A percentile compares a stretch with the other conserved stretches of the same genome.
Evolutionary conservation across 495 filamentous ascomycete genomes (phyloP).

Genomic region (Podospora appendiculata): DNA sequence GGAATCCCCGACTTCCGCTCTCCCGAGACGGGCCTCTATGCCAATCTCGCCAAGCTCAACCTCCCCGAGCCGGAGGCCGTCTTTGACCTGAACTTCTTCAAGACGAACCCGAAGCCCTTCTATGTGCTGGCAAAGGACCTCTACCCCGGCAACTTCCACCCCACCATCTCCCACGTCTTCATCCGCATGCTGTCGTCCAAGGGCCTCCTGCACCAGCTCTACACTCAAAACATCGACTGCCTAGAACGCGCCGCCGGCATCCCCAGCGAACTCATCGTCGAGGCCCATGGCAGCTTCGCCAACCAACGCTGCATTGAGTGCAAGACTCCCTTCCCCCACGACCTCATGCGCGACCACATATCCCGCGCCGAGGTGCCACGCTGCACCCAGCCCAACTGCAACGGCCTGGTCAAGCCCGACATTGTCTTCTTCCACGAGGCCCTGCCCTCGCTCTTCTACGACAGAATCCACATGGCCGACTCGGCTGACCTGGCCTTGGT

Average conservation of each 20-base stretch:
- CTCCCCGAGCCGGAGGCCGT: slow-evolving; percentile 72
- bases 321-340: slow-evolving; percentile 58
- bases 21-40: slow-evolving; percentile 67
- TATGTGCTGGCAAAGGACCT: slow-evolving; percentile 86
- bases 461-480: slow-evolving; percentile 43
- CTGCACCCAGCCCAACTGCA: slow-evolving; percentile 52
- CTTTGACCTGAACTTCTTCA: slow-evolving; percentile 86
- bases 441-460: slow-evolving; percentile 63
- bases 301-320: slow-evolving; percentile 87
- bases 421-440: slow-evolving; percentile 90
- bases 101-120: slow-evolving; percentile 76
- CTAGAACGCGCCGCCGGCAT: slow-evolving; percentile 85
- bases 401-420: slow-evolving; percentile 87
- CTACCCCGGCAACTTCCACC: slow-evolving; percentile 84
- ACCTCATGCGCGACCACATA: slow-evolving; percentile 63
- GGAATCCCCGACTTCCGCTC: slow-evolving; percentile 70
- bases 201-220: slow-evolving; percentile 71
- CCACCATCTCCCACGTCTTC: slow-evolving; percentile 83
- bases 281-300: slow-evolving; percentile 94
- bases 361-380: slow-evolving; percentile 54
- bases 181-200: slow-evolving; percentile 65
- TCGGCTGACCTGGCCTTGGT: slow-evolving; percentile 77
- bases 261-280: slow-evolving; percentile 70
- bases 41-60: slow-evolving; percentile 76
- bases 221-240: slow-evolving; percentile 97